Evolutionary conservation across 129 eudicot species (phyloP).

Genomic region (Lactuca saligna): DNA sequence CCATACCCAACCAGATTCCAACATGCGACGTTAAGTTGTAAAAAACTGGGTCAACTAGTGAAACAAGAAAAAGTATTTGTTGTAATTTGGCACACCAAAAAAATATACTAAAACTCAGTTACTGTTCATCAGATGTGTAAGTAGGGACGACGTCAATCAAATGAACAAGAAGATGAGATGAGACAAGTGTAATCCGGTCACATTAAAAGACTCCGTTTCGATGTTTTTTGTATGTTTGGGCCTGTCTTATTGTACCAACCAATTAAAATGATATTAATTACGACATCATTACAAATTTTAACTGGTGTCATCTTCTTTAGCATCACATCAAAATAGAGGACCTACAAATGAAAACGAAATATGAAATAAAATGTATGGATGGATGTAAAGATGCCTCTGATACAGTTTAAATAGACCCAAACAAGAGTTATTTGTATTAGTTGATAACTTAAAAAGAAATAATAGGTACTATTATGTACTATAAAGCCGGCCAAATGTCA

Average conservation of each 20-base stretch:
- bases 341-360: neutral
- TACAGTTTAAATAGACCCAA: neutral
- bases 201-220: neutral
- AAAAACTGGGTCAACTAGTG: no score
- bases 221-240: slow-evolving; percentile 11
- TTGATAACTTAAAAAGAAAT: neutral
- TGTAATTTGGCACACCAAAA: no score
- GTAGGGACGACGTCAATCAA: neutral
- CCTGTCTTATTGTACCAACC: slow-evolving; percentile 10
- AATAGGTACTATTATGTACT: neutral
- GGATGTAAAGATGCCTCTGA: slow-evolving; percentile 9
- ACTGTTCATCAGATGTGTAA: neutral
- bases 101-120: no score
- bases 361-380: neutral
- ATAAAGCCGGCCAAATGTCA: no score
- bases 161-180: slow-evolving; percentile 6
- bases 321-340: neutral
- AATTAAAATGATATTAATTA: neutral
- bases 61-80: no score
- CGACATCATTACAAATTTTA: neutral
- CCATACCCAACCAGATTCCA: no score
- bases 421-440: no score
- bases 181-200: neutral
- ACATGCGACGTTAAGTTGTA: no score
- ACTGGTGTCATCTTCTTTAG: slow-evolving; percentile 5